Conservation (phyloP, 371 early-diverging fungal genomes). For the Mucor mucedo region DNA sequence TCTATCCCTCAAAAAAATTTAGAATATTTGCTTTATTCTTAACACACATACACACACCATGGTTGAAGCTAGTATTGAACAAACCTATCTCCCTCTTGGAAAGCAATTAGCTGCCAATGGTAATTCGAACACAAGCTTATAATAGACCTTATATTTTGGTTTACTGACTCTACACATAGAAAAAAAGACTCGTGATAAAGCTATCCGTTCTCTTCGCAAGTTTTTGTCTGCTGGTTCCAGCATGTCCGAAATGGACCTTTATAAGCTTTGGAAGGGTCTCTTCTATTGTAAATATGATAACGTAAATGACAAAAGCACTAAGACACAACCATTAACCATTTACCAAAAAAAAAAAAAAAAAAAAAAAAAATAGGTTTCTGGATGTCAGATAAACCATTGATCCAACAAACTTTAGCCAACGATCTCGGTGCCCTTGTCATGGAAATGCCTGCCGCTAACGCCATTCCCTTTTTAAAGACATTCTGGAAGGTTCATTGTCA, state of each 20-base stretch:
- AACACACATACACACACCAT: constrained; percentile 1
- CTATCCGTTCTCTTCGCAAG: constrained; percentile 69
- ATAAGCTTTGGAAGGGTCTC: constrained; percentile 93
- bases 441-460: constrained; percentile 59
- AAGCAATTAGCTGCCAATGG: constrained; percentile 70
- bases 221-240: constrained; percentile 64
- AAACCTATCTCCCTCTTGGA: constrained; percentile 58
- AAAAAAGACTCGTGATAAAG: constrained; percentile 85
- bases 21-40: background rate
- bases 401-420: constrained; percentile 88
- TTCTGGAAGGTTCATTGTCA: constrained; percentile 85
- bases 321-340: too few species aligned
- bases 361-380: constrained; percentile 72
- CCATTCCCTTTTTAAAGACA: constrained; percentile 69
- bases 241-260: constrained; percentile 70
- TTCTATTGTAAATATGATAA: constrained; percentile 78
- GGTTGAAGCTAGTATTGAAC: constrained; percentile 21
- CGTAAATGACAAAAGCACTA: background rate
- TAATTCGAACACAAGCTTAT: constrained; percentile 17
- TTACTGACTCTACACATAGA: constrained; percentile 48
- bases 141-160: background rate
- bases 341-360: too few species aligned
- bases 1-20: constrained; percentile 11
- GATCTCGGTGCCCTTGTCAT: constrained; percentile 73
- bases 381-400: constrained; percentile 94